Evolutionary conservation across 2,329 filamentous ascomycete species (phyloP), one percentile per base, ranked within the genome.

Genomic region (Zarea fungicola): DNA sequence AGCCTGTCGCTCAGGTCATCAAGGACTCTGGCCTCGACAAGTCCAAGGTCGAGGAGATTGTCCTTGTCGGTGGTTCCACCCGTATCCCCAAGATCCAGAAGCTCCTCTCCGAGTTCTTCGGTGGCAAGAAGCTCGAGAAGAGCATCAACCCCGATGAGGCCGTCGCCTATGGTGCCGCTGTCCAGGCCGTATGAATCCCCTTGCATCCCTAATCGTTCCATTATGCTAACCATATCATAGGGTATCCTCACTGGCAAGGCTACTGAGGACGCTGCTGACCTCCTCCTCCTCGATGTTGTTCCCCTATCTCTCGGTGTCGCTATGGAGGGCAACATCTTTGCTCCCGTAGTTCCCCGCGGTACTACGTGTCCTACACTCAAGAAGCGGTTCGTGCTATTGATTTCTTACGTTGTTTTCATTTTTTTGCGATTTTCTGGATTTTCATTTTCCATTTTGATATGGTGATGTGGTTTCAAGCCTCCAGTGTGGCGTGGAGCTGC

Each of bases 271-370:
- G 96, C 92, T 54, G 81, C 87, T 55, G 93, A 97, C 70, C 86
- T 99, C 58, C 85, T 99, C 56, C 85, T 99, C 55, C 82, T 99
- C 65, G 93, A 99, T 73, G 93, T 99, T 64, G 85, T 91, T 65
- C 93, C 93, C 60, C 87, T 99, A 55, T 96, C 90, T 55, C 87
- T 99, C 26, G 93, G 93, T 86, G 92, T 99, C 60, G 93, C 92
- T 67, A 99, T 97, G 93, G 93, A 97, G 79, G 92, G 93, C 60
- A 96, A 96, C 79, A 96, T 97, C 73, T 97, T 96, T 68, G 92
- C 92, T 49, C 88, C 89, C 44, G 92, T 97, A 56, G 90, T 99
- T 59, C 76, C 87, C 55, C 85, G 87, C 65, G 87, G 87, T 18
- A 73, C 82, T 54, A 89, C 87, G 5, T 83, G 91, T 3, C 89